Evolutionary conservation across 75 land plant genomes (phyloP).

Genomic region (Ceratopteris richardii): DNA sequence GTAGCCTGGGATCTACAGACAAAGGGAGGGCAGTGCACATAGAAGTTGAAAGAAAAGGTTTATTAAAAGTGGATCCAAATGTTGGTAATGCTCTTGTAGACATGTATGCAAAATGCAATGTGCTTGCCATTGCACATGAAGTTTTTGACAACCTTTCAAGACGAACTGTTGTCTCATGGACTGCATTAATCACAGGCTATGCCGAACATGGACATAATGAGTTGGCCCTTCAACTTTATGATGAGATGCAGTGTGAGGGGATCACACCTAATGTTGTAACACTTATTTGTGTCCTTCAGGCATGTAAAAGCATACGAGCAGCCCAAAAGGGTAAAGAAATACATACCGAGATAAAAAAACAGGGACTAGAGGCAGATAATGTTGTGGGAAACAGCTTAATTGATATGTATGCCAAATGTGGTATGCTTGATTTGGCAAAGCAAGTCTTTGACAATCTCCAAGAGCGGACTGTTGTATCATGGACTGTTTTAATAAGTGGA

Average conservation of each 20-base stretch:
- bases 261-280: constrained; percentile 12
- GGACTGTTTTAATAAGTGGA: constrained; percentile 25
- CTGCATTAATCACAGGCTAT: constrained; percentile 16
- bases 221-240: constrained; percentile 8
- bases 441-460: constrained; percentile 6
- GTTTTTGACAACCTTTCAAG: constrained; percentile 7
- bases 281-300: constrained; percentile 12
- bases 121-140: not conserved
- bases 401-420: constrained; percentile 45
- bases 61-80: constrained; percentile 18
- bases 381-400: constrained; percentile 26
- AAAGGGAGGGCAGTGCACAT: constrained; percentile 42
- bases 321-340: constrained; percentile 11
- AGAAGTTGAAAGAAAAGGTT: constrained; percentile 31
- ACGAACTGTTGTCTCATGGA: constrained; percentile 26
- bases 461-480: constrained; percentile 6
- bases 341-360: constrained; percentile 19
- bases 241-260: not conserved
- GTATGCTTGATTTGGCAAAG: constrained; percentile 16
- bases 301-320: constrained; percentile 15
- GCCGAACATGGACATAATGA: constrained; percentile 9
- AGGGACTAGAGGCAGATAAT: constrained; percentile 7
- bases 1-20: not conserved
- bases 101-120: constrained; percentile 17
- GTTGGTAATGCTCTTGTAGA: constrained; percentile 14